Conservation (phyloP, 371 early-diverging fungal species). For the Mucor velutinosus region DNA sequence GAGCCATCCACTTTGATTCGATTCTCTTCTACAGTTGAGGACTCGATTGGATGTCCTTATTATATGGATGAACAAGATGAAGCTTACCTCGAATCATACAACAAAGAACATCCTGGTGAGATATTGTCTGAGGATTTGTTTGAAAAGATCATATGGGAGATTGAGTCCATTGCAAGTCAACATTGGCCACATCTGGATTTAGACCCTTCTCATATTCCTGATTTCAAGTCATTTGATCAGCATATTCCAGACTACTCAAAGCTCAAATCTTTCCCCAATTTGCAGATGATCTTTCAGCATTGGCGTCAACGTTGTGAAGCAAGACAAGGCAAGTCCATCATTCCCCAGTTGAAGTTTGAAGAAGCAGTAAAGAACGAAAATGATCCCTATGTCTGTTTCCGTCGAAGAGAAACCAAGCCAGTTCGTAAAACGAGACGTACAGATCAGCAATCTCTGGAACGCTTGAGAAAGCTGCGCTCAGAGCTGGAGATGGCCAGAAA, state of each 20-base stretch:
- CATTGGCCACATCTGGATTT: slow-evolving; percentile 60
- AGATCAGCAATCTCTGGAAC: slow-evolving; percentile 84
- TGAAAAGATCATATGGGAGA: slow-evolving; percentile 79
- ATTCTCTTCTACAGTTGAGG: slow-evolving; percentile 87
- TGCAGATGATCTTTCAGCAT: slow-evolving; percentile 27
- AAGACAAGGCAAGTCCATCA: slow-evolving; percentile 58
- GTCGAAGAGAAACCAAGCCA: slow-evolving; percentile 88
- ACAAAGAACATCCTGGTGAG: slow-evolving; percentile 33
- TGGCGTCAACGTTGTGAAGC: slow-evolving; percentile 39
- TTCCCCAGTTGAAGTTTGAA: slow-evolving; percentile 65
- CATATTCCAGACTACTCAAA: slow-evolving; percentile 20
- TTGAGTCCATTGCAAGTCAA: slow-evolving; percentile 66
- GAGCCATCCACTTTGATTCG: slow-evolving; percentile 79
- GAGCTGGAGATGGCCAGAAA: slow-evolving; percentile 78
- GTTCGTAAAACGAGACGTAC: slow-evolving; percentile 87
- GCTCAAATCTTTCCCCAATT: slow-evolving; percentile 6
- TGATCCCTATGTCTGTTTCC: slow-evolving; percentile 97
- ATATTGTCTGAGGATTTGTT: slow-evolving; percentile 70
- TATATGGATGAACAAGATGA: slow-evolving; percentile 88
- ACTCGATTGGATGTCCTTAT: slow-evolving; percentile 84
- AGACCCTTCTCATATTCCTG: slow-evolving; percentile 32
- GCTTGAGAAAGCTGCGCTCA: slow-evolving; percentile 75
- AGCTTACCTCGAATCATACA: slow-evolving; percentile 66
- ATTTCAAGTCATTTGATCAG: slow-evolving; percentile 13
- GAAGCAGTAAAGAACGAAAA: slow-evolving; percentile 72